These are phyloP conservation scores for Cercophora scortea DNA, from an alignment of 495 filamentous ascomycete genomes.

Conservation along the genomic window DNA sequence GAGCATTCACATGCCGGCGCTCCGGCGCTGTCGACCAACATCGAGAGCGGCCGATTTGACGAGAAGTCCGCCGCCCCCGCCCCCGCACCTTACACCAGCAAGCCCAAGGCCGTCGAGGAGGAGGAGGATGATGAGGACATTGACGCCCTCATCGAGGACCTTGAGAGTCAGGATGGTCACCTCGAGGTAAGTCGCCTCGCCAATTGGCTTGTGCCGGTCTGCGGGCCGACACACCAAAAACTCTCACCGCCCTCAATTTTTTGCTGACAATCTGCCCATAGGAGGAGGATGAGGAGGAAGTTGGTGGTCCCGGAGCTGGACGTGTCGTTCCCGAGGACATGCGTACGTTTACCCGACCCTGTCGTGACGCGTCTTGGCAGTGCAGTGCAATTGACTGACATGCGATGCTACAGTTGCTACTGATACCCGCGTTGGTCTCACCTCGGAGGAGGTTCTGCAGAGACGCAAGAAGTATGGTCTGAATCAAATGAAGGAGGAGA, in stretches of 20 bases:
- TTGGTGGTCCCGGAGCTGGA: constrained; percentile 39
- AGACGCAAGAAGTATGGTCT: constrained; percentile 75
- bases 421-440: constrained; percentile 61
- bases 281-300: constrained; percentile 49
- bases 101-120: constrained; percentile 38
- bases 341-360: constrained; percentile 8
- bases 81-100: constrained; percentile 16
- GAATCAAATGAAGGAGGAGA: constrained; percentile 86
- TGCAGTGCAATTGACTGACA: constrained; percentile 1
- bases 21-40: constrained; percentile 45
- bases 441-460: constrained; percentile 55
- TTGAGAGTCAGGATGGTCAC: constrained; percentile 69
- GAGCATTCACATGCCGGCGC: constrained; percentile 36
- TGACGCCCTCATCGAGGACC: constrained; percentile 72
- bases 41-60: constrained; percentile 48
- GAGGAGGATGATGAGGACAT: constrained; percentile 69
- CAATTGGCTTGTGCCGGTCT: too few relatives aligned
- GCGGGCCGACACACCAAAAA: too few relatives aligned
- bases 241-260: not conserved
- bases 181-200: constrained; percentile 18
- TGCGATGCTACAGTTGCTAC: constrained; percentile 39
- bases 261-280: constrained; percentile 9
- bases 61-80: constrained; percentile 37
- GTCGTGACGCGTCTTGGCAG: too few relatives aligned
- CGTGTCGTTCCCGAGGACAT: constrained; percentile 56